Conservation (phyloP, 2,329 filamentous ascomycete genomes). For the Chrysoporthe austroafricana region DNA sequence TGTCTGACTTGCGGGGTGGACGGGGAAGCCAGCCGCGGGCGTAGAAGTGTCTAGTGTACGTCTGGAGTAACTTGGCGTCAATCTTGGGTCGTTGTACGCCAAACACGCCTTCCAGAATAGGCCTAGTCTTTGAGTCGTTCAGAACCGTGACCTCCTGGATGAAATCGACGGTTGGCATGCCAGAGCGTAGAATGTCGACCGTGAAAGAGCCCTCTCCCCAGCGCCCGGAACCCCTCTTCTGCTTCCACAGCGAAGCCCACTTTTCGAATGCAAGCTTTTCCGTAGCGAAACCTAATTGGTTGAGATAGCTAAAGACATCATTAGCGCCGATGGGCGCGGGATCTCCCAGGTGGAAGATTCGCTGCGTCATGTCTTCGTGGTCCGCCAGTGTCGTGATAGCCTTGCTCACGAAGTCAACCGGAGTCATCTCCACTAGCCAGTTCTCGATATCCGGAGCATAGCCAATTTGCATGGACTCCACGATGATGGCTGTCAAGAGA, state of each 20-base stretch:
- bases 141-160: constrained; percentile 73
- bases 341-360: constrained; percentile 75
- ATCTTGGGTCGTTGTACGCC: constrained; percentile 69
- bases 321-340: constrained; percentile 70
- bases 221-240: constrained; percentile 67
- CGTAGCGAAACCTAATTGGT: constrained; percentile 72
- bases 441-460: constrained; percentile 70
- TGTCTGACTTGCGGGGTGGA: constrained; percentile 56
- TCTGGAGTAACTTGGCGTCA: constrained; percentile 71
- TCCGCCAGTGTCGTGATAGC: constrained; percentile 73
- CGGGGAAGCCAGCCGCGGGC: constrained; percentile 75
- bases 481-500: constrained; percentile 73
- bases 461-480: constrained; percentile 76
- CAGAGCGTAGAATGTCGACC: constrained; percentile 76
- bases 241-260: constrained; percentile 75
- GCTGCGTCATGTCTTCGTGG: constrained; percentile 63
- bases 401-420: constrained; percentile 79
- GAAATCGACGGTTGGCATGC: constrained; percentile 78
- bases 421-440: constrained; percentile 84
- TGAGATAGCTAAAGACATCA: constrained; percentile 66
- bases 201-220: constrained; percentile 75
- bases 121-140: constrained; percentile 69
- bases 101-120: constrained; percentile 54
- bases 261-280: constrained; percentile 69
- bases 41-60: constrained; percentile 80